Evolutionary conservation across 2,329 filamentous ascomycete species (phyloP).

Genomic region (Colletotrichum euphorbiae): DNA sequence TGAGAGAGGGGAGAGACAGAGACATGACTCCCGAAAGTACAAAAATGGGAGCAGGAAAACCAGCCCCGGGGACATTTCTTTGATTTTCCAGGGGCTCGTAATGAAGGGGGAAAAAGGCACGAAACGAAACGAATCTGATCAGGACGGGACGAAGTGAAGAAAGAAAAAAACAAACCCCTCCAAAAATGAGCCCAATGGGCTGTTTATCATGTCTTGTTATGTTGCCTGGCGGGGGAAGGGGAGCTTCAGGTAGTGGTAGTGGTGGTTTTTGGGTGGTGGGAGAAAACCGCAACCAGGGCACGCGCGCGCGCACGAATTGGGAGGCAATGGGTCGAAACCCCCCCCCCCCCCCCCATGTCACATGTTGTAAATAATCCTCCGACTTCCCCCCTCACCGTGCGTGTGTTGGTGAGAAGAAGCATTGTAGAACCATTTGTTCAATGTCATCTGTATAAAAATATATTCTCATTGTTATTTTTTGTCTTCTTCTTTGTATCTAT

Average conservation of each 20-base stretch:
- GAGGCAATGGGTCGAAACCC: slow-evolving; percentile 22
- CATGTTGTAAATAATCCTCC: slow-evolving; percentile 37
- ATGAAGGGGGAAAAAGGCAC: slow-evolving; percentile 9
- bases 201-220: slow-evolving; percentile 27
- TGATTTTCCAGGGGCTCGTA: slow-evolving; percentile 19
- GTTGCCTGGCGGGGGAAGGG: slow-evolving; percentile 10
- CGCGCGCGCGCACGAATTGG: slow-evolving; percentile 14
- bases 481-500: neutral
- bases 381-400: slow-evolving; percentile 36
- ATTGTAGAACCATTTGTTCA: slow-evolving; percentile 37
- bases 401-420: slow-evolving; percentile 35
- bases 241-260: slow-evolving; percentile 25
- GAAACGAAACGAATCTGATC: slow-evolving; percentile 25
- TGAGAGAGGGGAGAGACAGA: neutral
- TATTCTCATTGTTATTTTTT: neutral
- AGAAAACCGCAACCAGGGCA: slow-evolving; percentile 10
- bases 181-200: slow-evolving; percentile 2
- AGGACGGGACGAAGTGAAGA: slow-evolving; percentile 22
- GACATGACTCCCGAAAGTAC: slow-evolving; percentile 23
- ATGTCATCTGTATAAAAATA: slow-evolving; percentile 16
- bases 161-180: slow-evolving; percentile 1
- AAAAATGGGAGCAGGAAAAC: slow-evolving; percentile 10
- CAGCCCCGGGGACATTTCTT: slow-evolving; percentile 5
- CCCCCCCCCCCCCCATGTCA: neutral
- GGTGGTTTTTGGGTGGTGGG: slow-evolving; percentile 11